A percentile compares a stretch with the other conserved stretches of the same genome.
Evolutionary conservation across 371 early-diverging fungal genomes (phyloP).

Genomic region (Mortierella sp.): DNA sequence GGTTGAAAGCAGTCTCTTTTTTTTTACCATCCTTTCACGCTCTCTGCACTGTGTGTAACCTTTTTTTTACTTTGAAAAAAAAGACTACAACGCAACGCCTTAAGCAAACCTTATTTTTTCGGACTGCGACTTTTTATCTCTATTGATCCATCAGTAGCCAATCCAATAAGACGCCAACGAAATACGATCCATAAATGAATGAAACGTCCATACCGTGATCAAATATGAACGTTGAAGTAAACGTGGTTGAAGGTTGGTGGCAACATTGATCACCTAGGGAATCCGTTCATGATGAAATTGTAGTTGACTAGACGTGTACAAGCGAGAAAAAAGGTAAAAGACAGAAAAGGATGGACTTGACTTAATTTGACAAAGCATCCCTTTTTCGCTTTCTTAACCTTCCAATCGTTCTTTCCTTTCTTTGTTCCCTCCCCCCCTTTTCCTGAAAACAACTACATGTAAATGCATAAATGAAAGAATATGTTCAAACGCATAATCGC

Average conservation of each 20-base stretch:
- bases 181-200: not conserved
- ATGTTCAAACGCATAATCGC: not conserved
- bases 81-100: constrained; percentile 25
- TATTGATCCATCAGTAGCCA: constrained; percentile 8
- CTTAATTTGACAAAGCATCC: not conserved
- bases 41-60: constrained; percentile 19
- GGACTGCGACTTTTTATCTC: constrained; percentile 6
- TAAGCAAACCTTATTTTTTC: constrained; percentile 25
- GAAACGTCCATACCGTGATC: not conserved
- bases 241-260: not conserved
- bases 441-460: not conserved
- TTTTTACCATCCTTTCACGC: not conserved
- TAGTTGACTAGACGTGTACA: no score
- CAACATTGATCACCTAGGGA: not conserved
- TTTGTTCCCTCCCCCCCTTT: not conserved
- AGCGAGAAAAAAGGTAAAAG: not conserved
- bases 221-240: not conserved
- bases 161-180: not conserved
- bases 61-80: not conserved
- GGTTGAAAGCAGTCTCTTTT: not conserved
- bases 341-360: no score
- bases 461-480: not conserved
- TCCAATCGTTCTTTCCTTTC: not conserved
- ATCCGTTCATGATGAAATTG: not conserved
- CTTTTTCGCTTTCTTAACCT: not conserved